Evolutionary conservation across 257 asterid genomes (phyloP).

Genomic region (Pogostemon cablin): DNA sequence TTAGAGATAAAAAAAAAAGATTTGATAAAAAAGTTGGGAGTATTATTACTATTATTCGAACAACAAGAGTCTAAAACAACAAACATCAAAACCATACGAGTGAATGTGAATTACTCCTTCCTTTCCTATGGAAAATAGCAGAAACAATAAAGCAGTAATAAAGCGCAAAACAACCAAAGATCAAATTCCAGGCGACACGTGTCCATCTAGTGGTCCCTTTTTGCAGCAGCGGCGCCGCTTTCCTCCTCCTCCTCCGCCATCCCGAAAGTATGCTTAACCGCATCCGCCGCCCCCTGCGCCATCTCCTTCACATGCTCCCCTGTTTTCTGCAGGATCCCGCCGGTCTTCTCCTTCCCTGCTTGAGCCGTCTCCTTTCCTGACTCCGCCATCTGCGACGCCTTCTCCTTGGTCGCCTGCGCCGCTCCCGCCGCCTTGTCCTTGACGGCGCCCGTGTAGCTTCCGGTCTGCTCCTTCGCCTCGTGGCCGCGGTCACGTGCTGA

Average conservation of each 20-base stretch:
- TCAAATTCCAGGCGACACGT: conserved; percentile 4
- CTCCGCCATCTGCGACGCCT: conserved; percentile 61
- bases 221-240: background rate
- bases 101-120: background rate
- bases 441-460: conserved; percentile 34
- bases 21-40: background rate
- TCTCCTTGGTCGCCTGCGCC: conserved; percentile 67
- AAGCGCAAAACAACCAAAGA: background rate
- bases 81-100: background rate
- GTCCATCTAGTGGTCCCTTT: conserved; percentile 13
- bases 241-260: conserved; percentile 42
- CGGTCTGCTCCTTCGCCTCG: conserved; percentile 35
- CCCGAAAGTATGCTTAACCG: conserved; percentile 52
- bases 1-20: too few species aligned
- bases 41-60: conserved; percentile 10
- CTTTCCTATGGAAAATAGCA: background rate
- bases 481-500: conserved; percentile 25
- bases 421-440: conserved; percentile 45
- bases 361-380: conserved; percentile 60
- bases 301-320: conserved; percentile 70
- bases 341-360: conserved; percentile 76
- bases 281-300: conserved; percentile 57
- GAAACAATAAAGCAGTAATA: background rate
- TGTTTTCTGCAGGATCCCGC: conserved; percentile 62
- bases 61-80: background rate